A percentile compares a stretch with the other conserved stretches of the same genome.
Evolutionary conservation across 306 rosid genomes (phyloP).

Genomic region (Cucurbita maxima): DNA sequence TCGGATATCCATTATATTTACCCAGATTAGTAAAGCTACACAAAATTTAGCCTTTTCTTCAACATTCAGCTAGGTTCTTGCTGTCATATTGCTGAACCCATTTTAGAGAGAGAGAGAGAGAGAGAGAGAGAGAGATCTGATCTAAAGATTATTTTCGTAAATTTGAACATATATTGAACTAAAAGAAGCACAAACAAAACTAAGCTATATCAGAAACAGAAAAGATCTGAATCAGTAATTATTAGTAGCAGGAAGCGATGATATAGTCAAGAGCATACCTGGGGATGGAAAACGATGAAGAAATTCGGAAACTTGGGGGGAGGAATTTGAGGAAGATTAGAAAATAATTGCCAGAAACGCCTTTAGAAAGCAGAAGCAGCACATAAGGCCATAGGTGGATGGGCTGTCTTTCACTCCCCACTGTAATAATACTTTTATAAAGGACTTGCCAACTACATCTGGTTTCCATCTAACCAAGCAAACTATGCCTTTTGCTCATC

Average conservation of each 20-base stretch:
- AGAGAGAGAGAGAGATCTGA: neutral
- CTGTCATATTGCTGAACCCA: neutral
- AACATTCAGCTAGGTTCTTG: neutral
- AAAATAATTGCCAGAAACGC: slow-evolving; percentile 5
- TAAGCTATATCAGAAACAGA: neutral
- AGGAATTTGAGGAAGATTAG: slow-evolving; percentile 16
- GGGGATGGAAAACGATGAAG: slow-evolving; percentile 11
- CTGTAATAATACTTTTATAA: slow-evolving; percentile 13
- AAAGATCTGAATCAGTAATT: neutral
- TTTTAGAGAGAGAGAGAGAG: neutral
- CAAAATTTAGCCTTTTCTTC: neutral
- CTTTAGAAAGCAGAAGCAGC: slow-evolving; percentile 19
- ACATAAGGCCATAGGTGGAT: slow-evolving; percentile 22
- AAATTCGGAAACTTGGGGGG: slow-evolving; percentile 14
- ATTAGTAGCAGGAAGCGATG: neutral
- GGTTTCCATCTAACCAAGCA: slow-evolving; percentile 53
- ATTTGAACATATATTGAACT: neutral
- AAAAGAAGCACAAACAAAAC: neutral
- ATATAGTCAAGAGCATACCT: neutral
- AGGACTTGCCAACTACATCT: slow-evolving; percentile 58
- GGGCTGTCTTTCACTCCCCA: slow-evolving; percentile 23
- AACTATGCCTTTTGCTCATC: slow-evolving; percentile 25
- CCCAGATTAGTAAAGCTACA: neutral
- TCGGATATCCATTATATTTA: neutral
- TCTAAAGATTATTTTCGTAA: neutral